Evolutionary conservation across 2,329 filamentous ascomycete genomes (phyloP).

Genomic region (Arachnopeziza araneosa): DNA sequence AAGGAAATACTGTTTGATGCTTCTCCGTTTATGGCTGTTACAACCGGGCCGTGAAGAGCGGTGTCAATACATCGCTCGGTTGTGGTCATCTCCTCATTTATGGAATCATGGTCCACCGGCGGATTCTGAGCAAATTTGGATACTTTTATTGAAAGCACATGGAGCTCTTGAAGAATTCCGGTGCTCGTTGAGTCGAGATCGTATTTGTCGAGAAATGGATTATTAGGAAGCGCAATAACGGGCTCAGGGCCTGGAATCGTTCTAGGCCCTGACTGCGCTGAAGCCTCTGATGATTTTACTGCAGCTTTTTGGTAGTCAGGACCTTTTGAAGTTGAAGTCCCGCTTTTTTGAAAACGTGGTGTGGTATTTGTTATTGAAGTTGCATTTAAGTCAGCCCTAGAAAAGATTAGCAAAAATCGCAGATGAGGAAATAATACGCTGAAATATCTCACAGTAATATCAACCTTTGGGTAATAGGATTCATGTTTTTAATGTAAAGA

Average conservation of each 20-base stretch:
- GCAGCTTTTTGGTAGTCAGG: neutral
- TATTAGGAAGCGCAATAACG: neutral
- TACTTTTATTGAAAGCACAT: neutral
- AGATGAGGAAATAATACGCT: neutral
- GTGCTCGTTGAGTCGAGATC: neutral
- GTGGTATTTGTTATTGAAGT: neutral
- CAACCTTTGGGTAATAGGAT: neutral
- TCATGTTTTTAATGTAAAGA: neutral
- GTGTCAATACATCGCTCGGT: neutral
- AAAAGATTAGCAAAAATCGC: neutral
- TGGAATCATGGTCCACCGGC: neutral
- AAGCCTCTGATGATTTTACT: neutral
- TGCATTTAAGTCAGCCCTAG: neutral
- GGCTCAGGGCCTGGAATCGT: neutral
- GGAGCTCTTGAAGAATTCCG: neutral
- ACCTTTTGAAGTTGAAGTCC: neutral
- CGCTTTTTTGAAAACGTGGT: neutral
- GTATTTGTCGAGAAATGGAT: neutral
- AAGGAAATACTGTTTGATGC: neutral
- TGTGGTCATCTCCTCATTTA: neutral
- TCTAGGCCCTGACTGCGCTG: neutral
- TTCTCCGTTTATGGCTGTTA: neutral
- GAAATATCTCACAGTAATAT: neutral
- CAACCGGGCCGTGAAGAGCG: neutral
- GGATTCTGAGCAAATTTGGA: neutral